phyloP scores from a whole-genome alignment of 192 early-diverging fungal genomes.

The Kappamyces sp. region DNA sequence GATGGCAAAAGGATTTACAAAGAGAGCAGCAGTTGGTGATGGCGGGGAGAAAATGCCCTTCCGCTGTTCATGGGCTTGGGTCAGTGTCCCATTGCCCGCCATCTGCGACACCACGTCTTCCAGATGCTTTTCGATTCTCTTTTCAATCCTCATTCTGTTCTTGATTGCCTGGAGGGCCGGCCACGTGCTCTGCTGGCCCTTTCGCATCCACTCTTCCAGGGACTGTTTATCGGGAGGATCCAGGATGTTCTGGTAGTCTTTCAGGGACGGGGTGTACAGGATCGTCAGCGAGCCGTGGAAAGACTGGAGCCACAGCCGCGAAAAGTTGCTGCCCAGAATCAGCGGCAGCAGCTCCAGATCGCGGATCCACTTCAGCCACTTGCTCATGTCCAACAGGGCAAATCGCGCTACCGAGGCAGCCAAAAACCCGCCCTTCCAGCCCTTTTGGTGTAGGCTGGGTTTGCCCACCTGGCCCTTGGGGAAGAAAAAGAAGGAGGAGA shows the following conservation, averaged over 20 bases:
- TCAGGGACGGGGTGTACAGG: slow-evolving; percentile 25
- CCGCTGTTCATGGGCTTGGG: too few relatives aligned
- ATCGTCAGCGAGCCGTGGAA: slow-evolving; percentile 88
- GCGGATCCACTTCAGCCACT: slow-evolving; percentile 74
- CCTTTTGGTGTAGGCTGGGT: slow-evolving; percentile 57
- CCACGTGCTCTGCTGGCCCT: slow-evolving; percentile 7
- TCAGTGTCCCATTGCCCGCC: slow-evolving; percentile 21
- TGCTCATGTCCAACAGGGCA: slow-evolving; percentile 77
- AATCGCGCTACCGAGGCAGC: slow-evolving; percentile 71
- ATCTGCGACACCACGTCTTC: too few relatives aligned
- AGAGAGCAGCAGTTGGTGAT: too few relatives aligned
- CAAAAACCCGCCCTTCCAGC: slow-evolving; percentile 76
- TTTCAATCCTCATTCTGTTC: neutral
- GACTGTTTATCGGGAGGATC: neutral
- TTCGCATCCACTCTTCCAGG: neutral
- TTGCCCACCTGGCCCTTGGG: slow-evolving; percentile 66
- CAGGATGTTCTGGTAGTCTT: neutral
- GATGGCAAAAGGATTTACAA: too few relatives aligned
- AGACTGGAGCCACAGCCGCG: slow-evolving; percentile 77
- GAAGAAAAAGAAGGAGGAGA: slow-evolving; percentile 82
- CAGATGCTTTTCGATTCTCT: slow-evolving; percentile 28
- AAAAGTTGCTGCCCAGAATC: slow-evolving; percentile 71
- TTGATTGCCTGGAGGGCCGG: slow-evolving; percentile 2
- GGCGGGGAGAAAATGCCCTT: too few relatives aligned
- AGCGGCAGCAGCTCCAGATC: slow-evolving; percentile 75